These are phyloP conservation scores for Graphilbum fragrans DNA, from an alignment of 2,329 filamentous ascomycete species.

Conservation along the genomic window DNA sequence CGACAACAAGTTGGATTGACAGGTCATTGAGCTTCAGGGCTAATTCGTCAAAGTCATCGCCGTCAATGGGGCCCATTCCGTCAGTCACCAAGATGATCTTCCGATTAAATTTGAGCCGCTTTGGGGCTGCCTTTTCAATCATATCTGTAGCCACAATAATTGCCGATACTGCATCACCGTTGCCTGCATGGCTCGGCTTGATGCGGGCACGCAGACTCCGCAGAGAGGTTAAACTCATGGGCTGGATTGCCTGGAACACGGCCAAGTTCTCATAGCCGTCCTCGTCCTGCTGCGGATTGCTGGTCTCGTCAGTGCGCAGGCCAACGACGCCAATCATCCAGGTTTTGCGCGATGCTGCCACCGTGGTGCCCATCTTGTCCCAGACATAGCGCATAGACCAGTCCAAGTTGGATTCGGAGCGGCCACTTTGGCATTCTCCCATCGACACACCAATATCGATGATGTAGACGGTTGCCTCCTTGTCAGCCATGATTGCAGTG, in stretches of 20 bases:
- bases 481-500: constrained; percentile 65
- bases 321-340: constrained; percentile 69
- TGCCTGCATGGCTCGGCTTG: constrained; percentile 52
- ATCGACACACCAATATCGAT: constrained; percentile 83
- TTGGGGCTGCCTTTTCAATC: constrained; percentile 62
- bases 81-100: constrained; percentile 81
- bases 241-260: constrained; percentile 56
- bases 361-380: constrained; percentile 76
- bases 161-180: constrained; percentile 79
- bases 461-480: constrained; percentile 88
- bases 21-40: constrained; percentile 61
- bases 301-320: constrained; percentile 65
- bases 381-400: constrained; percentile 88
- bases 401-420: constrained; percentile 69
- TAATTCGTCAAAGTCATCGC: constrained; percentile 59
- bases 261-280: constrained; percentile 73
- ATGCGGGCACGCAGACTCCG: constrained; percentile 51
- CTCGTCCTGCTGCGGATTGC: constrained; percentile 51
- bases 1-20: constrained; percentile 63
- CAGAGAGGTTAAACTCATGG: constrained; percentile 55
- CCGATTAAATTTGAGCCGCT: constrained; percentile 68
- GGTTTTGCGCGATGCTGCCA: constrained; percentile 57
- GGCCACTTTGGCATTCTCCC: constrained; percentile 57
- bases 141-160: constrained; percentile 77
- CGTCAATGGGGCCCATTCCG: constrained; percentile 60